Conservation (phyloP, 441 rosid genomes). For the Populus tomentosa region DNA sequence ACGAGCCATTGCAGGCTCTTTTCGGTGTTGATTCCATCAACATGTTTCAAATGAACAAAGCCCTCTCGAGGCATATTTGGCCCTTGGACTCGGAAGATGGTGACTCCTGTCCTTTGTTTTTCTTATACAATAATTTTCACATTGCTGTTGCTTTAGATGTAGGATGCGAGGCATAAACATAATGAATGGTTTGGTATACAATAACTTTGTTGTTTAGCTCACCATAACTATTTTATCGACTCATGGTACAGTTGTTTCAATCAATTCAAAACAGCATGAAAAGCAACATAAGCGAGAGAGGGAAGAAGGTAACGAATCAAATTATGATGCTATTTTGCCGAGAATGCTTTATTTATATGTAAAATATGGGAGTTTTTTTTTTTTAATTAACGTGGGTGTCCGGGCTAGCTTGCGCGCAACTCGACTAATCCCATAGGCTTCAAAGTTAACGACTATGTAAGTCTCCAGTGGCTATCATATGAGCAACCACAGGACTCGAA, state of each 20-base stretch:
- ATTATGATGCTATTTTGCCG: not conserved
- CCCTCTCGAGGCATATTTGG: constrained; percentile 72
- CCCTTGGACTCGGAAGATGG: constrained; percentile 43
- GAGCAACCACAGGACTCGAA: too few relatives aligned
- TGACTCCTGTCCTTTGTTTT: constrained; percentile 13
- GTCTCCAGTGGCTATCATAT: too few relatives aligned
- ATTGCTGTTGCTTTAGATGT: not conserved
- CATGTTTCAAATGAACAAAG: constrained; percentile 76
- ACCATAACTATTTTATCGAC: constrained; percentile 8
- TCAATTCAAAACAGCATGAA: constrained; percentile 31
- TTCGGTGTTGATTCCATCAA: constrained; percentile 47
- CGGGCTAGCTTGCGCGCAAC: too few relatives aligned
- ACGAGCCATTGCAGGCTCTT: constrained; percentile 41
- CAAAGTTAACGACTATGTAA: too few relatives aligned
- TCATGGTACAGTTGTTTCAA: constrained; percentile 24
- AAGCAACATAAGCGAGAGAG: constrained; percentile 33
- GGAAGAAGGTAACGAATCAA: constrained; percentile 33
- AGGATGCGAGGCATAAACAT: not conserved
- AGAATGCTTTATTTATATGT: too few relatives aligned
- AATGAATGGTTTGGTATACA: not conserved
- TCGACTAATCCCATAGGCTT: too few relatives aligned
- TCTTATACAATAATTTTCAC: not conserved
- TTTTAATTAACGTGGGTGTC: too few relatives aligned
- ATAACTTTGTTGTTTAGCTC: not conserved
- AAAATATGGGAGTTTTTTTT: too few relatives aligned